phyloP scores from a whole-genome alignment of 75 land plant species.

The Sequoiadendron giganteum region DNA sequence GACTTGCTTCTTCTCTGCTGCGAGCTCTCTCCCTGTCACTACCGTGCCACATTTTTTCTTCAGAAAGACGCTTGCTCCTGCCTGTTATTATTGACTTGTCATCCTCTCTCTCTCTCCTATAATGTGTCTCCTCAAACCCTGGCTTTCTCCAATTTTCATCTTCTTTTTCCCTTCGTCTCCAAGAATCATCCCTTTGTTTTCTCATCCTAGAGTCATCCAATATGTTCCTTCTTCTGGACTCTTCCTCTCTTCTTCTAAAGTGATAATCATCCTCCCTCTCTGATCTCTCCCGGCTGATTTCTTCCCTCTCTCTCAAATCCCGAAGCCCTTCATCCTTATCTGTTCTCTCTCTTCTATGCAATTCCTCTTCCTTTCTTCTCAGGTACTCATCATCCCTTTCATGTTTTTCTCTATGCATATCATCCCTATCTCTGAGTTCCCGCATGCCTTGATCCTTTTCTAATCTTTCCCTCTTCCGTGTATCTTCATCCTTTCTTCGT shows the following conservation, averaged over 20 bases:
- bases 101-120: conserved; percentile 50
- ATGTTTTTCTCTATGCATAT: conserved; percentile 13
- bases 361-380: conserved; percentile 23
- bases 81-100: conserved; percentile 12
- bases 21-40: conserved; percentile 22
- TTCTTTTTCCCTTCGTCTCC: conserved; percentile 50
- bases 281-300: conserved; percentile 34
- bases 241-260: conserved; percentile 39
- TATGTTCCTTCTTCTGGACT: conserved; percentile 32
- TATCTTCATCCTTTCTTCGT: conserved; percentile 39
- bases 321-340: conserved; percentile 46
- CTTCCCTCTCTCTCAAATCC: conserved; percentile 39
- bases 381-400: conserved; percentile 31
- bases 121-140: conserved; percentile 31
- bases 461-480: conserved; percentile 25
- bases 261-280: conserved; percentile 51
- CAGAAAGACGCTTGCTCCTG: conserved; percentile 33
- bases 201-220: conserved; percentile 41
- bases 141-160: conserved; percentile 42
- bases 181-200: conserved; percentile 44
- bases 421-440: conserved; percentile 44
- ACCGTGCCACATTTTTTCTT: conserved; percentile 26
- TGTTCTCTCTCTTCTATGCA: conserved; percentile 11
- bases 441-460: conserved; percentile 44
- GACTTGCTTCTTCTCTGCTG: conserved; percentile 35